These are phyloP conservation scores for Scenedesmus sp. DNA, from an alignment of 163 green algal species.

Conservation along the genomic window DNA sequence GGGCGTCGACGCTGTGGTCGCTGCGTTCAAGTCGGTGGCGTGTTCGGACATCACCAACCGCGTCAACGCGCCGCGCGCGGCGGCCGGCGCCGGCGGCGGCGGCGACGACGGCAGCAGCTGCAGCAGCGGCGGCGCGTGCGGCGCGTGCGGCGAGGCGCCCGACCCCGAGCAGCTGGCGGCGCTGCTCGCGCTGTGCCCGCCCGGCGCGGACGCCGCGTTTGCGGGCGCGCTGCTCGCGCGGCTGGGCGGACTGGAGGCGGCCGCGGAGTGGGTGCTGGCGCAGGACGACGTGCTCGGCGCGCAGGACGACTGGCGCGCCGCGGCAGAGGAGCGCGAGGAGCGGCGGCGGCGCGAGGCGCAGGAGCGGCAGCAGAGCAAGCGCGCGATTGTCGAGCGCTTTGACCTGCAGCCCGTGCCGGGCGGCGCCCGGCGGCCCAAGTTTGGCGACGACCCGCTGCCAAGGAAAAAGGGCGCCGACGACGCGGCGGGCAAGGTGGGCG, in stretches of 20 bases:
- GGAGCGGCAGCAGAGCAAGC: constrained; percentile 19
- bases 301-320: constrained; percentile 22
- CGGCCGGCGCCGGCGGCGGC: neutral
- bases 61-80: neutral
- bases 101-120: neutral
- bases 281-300: neutral
- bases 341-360: constrained; percentile 4
- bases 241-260: constrained; percentile 39
- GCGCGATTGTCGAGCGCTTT: constrained; percentile 34
- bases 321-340: no score
- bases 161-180: neutral
- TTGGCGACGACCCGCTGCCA: neutral
- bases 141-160: neutral
- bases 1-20: neutral
- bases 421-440: constrained; percentile 4
- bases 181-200: constrained; percentile 25
- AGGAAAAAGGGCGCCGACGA: constrained; percentile 1
- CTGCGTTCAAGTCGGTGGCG: constrained; percentile 4
- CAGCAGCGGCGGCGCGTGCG: neutral
- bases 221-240: neutral
- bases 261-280: constrained; percentile 45
- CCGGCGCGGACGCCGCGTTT: constrained; percentile 5
- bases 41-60: constrained; percentile 33
- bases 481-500: constrained; percentile 12
- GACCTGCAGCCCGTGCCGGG: constrained; percentile 26